Conservation (phyloP, 495 filamentous ascomycete species). For the Penicillium canariense region DNA sequence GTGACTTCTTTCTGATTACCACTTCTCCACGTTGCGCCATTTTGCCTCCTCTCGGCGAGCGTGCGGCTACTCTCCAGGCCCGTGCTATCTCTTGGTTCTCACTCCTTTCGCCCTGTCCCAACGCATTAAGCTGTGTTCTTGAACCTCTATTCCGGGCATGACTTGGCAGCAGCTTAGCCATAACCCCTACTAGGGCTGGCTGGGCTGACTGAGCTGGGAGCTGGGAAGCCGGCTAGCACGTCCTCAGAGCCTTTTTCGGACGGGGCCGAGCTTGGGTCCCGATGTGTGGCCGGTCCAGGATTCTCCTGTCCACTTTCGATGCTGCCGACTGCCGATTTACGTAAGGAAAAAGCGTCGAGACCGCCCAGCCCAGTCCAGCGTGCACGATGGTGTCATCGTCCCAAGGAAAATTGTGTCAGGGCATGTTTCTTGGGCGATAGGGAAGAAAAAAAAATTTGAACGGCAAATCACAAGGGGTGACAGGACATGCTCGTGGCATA, state of each 20-base stretch:
- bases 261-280: constrained; percentile 15
- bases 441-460: not conserved
- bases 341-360: constrained; percentile 28
- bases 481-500: not conserved
- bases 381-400: constrained; percentile 18
- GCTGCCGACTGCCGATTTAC: constrained; percentile 33
- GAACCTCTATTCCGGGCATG: not conserved
- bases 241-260: not conserved
- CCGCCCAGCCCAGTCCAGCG: constrained; percentile 6
- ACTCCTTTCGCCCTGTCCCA: no score
- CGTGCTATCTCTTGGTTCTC: not conserved
- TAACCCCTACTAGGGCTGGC: no score
- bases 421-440: no score
- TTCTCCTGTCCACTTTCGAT: constrained; percentile 19
- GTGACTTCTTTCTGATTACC: no score
- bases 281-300: constrained; percentile 20
- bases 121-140: no score
- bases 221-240: not conserved
- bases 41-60: no score
- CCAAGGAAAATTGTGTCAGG: no score
- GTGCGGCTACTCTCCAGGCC: no score
- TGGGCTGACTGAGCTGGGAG: no score
- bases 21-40: not conserved
- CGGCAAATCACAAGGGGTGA: not conserved
- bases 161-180: constrained; percentile 13